Conservation (phyloP, 352 stramenopile species). For the Phytophthora rubi region DNA sequence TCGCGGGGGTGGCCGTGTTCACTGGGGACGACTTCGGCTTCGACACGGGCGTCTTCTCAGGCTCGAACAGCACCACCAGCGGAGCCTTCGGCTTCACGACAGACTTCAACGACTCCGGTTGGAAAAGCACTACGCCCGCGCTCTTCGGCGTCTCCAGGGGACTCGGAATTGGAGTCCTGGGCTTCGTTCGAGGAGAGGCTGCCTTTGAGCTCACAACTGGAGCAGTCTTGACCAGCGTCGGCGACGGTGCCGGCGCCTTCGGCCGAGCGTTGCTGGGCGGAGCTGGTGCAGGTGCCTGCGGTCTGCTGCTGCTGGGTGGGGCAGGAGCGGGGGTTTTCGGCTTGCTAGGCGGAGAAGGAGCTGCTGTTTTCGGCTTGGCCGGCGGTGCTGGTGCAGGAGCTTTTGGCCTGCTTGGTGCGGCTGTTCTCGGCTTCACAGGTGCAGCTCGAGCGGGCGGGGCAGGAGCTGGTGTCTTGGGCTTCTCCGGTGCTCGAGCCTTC, state of each 20-base stretch:
- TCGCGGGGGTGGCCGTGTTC: conserved; percentile 27
- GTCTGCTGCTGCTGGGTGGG: conserved; percentile 15
- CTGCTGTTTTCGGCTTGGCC: conserved; percentile 20
- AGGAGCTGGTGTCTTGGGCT: conserved; percentile 19
- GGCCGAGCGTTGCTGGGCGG: not conserved
- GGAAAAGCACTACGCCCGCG: conserved; percentile 39
- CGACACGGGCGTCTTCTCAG: conserved; percentile 21
- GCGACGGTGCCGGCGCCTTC: too few relatives aligned
- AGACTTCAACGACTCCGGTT: conserved; percentile 37
- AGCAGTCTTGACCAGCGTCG: not conserved
- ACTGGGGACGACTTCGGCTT: conserved; percentile 12
- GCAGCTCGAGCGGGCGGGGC: conserved; percentile 8
- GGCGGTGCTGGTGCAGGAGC: conserved; percentile 10
- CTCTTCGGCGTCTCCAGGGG: conserved; percentile 24
- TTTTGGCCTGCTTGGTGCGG: conserved; percentile 13
- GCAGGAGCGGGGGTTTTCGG: conserved; percentile 11
- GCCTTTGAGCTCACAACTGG: conserved; percentile 16
- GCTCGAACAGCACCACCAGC: conserved; percentile 41
- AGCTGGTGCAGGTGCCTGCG: conserved; percentile 5
- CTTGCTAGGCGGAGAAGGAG: conserved; percentile 15
- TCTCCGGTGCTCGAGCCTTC: conserved; percentile 20
- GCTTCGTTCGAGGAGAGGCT: conserved; percentile 20
- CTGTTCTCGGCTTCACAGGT: conserved; percentile 13
- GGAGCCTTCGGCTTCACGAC: conserved; percentile 37
- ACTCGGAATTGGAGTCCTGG: conserved; percentile 12